Evolutionary conservation across 495 filamentous ascomycete species (phyloP), one percentile per base, ranked within the genome.

Genomic region (Aspergillus wentii): DNA sequence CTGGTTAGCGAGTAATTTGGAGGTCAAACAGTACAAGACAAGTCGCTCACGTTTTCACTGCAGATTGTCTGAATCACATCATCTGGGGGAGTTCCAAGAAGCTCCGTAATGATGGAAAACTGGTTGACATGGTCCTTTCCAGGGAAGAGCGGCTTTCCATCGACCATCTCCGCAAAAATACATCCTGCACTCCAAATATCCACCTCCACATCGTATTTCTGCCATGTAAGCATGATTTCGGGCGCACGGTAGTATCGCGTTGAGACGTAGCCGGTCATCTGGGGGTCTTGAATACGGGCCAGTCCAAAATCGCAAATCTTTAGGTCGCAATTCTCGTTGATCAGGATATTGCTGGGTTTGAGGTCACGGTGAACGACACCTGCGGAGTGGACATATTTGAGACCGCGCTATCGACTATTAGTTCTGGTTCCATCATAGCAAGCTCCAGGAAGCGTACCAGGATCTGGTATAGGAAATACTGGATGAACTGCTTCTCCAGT

Each of bases 221-320:
- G 92, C 92, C 92, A 98, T 30, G 92, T 98, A 52, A 98, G 88
- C 92, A 98, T 98, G 58, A 98, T 98, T 66, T 98, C 92, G 11
- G 92, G 92, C 4, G 92, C 92, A 33, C 92, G 84, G 70, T 98
- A 98, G 74, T 98, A 98, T 69, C 92, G 76, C 35, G 92, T 98
- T 33, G 92, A 98, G 28, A 98, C 92, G 56, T 98, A 98, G 52
- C 92, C 92, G 26, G 92, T 98, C 92, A 98, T 98, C 66, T 98
- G 92, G n/a, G 92, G 92, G 54, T 98, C 92, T 64, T 98, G 92
- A 54, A 98, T 95, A 54, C 92, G 86, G 27, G 92, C 92, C 38
- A 98, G 72, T 42, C 92, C 92, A 52, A 98, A 98, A 61, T 98
- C 92, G 75, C 92, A 98, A 62, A 98, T 98, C 70, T 98, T 98